Conservation (phyloP, 2,329 filamentous ascomycete genomes). For the Macrophomina phaseolina region DNA sequence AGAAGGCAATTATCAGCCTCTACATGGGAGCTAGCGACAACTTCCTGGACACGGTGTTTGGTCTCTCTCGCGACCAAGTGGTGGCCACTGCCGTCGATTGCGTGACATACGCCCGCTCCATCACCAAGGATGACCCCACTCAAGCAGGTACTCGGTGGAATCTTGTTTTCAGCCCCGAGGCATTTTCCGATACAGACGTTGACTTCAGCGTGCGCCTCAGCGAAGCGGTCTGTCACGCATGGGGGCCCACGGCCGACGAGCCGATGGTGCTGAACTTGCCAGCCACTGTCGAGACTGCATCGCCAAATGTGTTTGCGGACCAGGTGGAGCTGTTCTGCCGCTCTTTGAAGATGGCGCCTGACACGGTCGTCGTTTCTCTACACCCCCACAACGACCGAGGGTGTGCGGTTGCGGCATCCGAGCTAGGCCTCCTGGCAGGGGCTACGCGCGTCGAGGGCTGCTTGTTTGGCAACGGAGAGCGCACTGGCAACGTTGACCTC, state of each 20-base stretch:
- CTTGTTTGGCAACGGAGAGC: constrained; percentile 91
- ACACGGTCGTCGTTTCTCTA: constrained; percentile 86
- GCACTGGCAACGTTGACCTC: constrained; percentile 93
- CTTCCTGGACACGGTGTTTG: constrained; percentile 90
- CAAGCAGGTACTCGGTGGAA: constrained; percentile 68
- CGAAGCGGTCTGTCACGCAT: constrained; percentile 90
- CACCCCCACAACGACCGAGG: constrained; percentile 96
- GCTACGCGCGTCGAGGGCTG: constrained; percentile 93
- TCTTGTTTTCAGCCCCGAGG: constrained; percentile 84
- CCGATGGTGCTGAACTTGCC: constrained; percentile 97
- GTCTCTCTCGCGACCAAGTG: constrained; percentile 80
- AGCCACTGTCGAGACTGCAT: constrained; percentile 92
- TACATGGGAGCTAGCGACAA: constrained; percentile 96
- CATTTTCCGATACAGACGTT: constrained; percentile 86
- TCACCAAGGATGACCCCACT: constrained; percentile 79
- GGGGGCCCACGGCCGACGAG: constrained; percentile 79
- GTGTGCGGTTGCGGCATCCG: constrained; percentile 85
- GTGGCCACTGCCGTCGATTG: constrained; percentile 83
- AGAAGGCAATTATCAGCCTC: constrained; percentile 93
- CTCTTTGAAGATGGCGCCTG: constrained; percentile 74
- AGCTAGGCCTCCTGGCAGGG: constrained; percentile 94
- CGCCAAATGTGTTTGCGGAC: constrained; percentile 94
- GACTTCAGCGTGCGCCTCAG: constrained; percentile 85
- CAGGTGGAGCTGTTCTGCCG: constrained; percentile 94
- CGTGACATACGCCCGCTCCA: constrained; percentile 81